phyloP scores from a whole-genome alignment of 2,329 filamentous ascomycete species.

The Beauveria asiatica region DNA sequence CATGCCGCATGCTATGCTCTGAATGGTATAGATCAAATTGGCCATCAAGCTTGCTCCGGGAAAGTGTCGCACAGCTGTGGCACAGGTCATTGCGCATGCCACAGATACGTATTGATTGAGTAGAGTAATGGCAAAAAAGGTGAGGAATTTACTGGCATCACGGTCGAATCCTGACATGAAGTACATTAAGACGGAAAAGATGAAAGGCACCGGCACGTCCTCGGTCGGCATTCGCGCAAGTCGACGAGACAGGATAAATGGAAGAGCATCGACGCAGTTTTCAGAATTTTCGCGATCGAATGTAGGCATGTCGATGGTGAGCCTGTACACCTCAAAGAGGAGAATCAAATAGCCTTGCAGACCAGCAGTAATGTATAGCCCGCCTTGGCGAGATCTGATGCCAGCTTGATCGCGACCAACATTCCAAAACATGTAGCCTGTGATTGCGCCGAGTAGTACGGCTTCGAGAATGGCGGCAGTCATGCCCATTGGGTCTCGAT shows the following conservation, averaged over 20 bases:
- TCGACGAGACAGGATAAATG: conserved; percentile 62
- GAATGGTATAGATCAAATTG: conserved; percentile 64
- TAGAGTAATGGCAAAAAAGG: conserved; percentile 60
- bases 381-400: conserved; percentile 65
- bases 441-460: conserved; percentile 60
- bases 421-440: conserved; percentile 64
- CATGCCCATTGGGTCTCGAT: conserved; percentile 71
- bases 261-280: conserved; percentile 59
- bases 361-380: conserved; percentile 61
- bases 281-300: conserved; percentile 71
- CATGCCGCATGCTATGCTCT: conserved; percentile 67
- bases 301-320: conserved; percentile 65
- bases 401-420: conserved; percentile 58
- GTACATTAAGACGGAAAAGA: conserved; percentile 65
- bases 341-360: conserved; percentile 71
- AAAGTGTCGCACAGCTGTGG: conserved; percentile 58
- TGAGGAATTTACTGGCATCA: conserved; percentile 57
- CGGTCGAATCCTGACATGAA: conserved; percentile 69
- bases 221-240: conserved; percentile 61
- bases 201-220: conserved; percentile 62
- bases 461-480: conserved; percentile 61
- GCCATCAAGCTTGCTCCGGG: conserved; percentile 62
- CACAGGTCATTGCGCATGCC: conserved; percentile 59
- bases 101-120: conserved; percentile 67
- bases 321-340: conserved; percentile 66